These are phyloP conservation scores for Circinella umbellata DNA, from an alignment of 371 early-diverging fungal species.

Conservation along the genomic window DNA sequence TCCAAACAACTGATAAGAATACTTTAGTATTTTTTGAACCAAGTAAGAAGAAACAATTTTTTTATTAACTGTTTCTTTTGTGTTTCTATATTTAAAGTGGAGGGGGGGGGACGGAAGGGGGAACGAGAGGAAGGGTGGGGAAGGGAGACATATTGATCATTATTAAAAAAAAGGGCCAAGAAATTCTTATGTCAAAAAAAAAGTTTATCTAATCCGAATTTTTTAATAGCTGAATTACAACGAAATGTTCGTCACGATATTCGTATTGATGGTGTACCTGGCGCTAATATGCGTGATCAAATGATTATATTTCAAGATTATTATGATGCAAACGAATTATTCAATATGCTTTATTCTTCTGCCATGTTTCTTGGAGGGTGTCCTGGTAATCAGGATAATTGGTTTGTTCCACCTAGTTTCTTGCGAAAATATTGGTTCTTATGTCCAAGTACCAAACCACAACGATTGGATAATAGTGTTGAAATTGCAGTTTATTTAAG, in stretches of 20 bases:
- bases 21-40: constrained; percentile 28
- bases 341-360: constrained; percentile 33
- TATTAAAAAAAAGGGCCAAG: too few species aligned
- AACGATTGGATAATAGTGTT: constrained; percentile 37
- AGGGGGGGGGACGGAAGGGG: background rate
- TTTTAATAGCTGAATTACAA: constrained; percentile 37
- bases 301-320: constrained; percentile 53
- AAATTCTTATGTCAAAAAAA: constrained; percentile 5
- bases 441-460: constrained; percentile 37
- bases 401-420: constrained; percentile 46
- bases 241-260: constrained; percentile 48
- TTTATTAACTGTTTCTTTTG: too few species aligned
- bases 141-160: background rate
- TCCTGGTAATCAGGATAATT: constrained; percentile 41
- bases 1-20: constrained; percentile 20
- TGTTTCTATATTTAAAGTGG: too few species aligned
- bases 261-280: constrained; percentile 51
- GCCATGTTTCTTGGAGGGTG: constrained; percentile 50
- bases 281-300: constrained; percentile 50
- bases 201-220: background rate
- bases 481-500: constrained; percentile 35
- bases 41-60: constrained; percentile 22
- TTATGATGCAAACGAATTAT: constrained; percentile 49
- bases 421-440: constrained; percentile 45
- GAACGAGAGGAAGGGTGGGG: too few species aligned